A percentile compares a stretch with the other conserved stretches of the same genome.
Evolutionary conservation across 2,329 filamentous ascomycete species (phyloP).

Genomic region (Microcyclosporella mali): DNA sequence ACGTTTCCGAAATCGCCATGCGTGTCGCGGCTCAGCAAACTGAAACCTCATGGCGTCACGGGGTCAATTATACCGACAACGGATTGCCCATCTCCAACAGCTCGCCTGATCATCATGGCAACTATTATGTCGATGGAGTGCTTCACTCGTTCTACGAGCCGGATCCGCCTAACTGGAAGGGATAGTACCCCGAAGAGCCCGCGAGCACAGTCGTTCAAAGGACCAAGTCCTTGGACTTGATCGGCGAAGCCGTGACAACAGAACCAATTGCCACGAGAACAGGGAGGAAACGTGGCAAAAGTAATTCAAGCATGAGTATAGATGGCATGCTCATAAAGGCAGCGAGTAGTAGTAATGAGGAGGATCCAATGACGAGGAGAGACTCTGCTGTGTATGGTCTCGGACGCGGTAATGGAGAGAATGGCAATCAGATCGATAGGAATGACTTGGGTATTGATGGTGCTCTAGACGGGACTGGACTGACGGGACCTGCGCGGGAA

Average conservation of each 20-base stretch:
- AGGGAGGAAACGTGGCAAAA: conserved; percentile 3
- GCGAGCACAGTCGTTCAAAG: conserved; percentile 1
- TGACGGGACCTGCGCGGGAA: not conserved
- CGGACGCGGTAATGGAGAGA: not conserved
- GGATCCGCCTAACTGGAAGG: no score
- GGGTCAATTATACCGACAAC: no score
- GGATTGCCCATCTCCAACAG: conserved; percentile 2
- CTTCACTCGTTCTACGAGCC: no score
- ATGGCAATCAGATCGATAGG: not conserved
- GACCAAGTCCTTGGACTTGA: conserved; percentile 1
- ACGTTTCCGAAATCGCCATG: conserved; percentile 3
- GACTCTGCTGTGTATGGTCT: not conserved
- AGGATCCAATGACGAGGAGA: no score
- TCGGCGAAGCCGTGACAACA: conserved; percentile 1
- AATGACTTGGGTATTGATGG: not conserved
- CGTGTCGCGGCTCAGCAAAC: conserved; percentile 3
- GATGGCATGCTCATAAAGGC: not conserved
- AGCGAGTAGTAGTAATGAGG: no score
- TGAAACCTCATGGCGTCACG: not conserved
- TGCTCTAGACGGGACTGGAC: not conserved
- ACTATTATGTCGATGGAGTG: not conserved
- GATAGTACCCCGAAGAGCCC: not conserved
- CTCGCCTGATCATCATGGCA: conserved; percentile 1
- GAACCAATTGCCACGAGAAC: not conserved
- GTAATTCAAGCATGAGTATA: conserved; percentile 5